Conservation (phyloP, 306 rosid genomes). For the Quercus suber region DNA sequence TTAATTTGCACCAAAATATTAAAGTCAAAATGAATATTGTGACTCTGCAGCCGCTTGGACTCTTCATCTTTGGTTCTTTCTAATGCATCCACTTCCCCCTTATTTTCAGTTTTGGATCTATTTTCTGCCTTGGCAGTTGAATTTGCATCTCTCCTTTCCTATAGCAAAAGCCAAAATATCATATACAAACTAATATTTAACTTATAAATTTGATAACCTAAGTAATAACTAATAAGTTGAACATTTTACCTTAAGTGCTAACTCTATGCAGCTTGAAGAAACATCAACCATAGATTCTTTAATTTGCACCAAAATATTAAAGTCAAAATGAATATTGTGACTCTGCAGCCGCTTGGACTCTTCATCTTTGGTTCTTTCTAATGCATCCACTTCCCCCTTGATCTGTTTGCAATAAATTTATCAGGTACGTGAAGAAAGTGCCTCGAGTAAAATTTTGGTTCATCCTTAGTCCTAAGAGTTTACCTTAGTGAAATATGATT, state of each 20-base stretch:
- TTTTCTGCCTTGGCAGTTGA: not conserved
- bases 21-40: slow-evolving; percentile 39
- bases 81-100: slow-evolving; percentile 28
- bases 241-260: slow-evolving; percentile 32
- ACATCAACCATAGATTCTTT: slow-evolving; percentile 43
- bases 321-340: slow-evolving; percentile 37
- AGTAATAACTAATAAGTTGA: not conserved
- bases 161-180: not conserved
- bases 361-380: slow-evolving; percentile 41
- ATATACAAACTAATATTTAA: not conserved
- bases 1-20: slow-evolving; percentile 26
- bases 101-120: slow-evolving; percentile 2
- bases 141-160: slow-evolving; percentile 27
- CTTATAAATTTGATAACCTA: not conserved
- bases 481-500: slow-evolving; percentile 31
- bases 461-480: not conserved
- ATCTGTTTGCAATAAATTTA: not conserved
- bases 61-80: slow-evolving; percentile 42
- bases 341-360: slow-evolving; percentile 24
- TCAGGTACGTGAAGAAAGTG: not conserved
- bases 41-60: slow-evolving; percentile 19
- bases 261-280: slow-evolving; percentile 47
- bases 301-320: slow-evolving; percentile 23
- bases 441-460: not conserved
- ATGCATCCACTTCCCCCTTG: slow-evolving; percentile 24